Evolutionary conservation across 805 yeast species (phyloP).

Genomic region (Candida maltosa): DNA sequence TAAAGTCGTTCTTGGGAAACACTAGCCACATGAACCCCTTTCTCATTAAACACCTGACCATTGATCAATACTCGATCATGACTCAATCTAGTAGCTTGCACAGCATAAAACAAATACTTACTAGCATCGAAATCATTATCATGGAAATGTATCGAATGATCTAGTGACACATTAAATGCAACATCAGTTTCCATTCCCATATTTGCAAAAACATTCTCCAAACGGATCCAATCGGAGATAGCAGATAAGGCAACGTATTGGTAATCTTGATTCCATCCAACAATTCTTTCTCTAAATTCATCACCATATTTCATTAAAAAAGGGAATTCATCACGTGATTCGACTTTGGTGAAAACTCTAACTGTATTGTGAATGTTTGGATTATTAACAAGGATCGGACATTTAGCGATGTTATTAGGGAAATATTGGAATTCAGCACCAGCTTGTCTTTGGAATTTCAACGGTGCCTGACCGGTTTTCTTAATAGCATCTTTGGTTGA

Average conservation of each 20-base stretch:
- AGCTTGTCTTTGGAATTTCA: neutral
- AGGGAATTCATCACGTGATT: neutral
- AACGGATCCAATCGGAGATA: conserved; percentile 48
- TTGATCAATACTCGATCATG: conserved; percentile 53
- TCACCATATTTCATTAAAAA: conserved; percentile 3
- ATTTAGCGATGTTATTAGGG: neutral
- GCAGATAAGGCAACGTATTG: conserved; percentile 57
- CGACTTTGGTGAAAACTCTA: neutral
- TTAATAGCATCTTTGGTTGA: conserved; percentile 10
- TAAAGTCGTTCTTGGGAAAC: conserved; percentile 63
- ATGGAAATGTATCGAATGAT: conserved; percentile 67
- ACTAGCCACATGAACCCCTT: conserved; percentile 54
- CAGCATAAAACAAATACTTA: conserved; percentile 50
- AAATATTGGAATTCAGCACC: neutral
- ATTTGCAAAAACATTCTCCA: conserved; percentile 22
- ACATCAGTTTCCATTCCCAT: conserved; percentile 19
- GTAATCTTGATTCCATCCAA: conserved; percentile 12
- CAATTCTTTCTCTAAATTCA: conserved; percentile 6
- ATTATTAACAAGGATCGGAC: neutral
- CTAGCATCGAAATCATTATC: conserved; percentile 46
- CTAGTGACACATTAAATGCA: conserved; percentile 56
- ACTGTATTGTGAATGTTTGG: neutral
- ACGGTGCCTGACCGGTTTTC: neutral
- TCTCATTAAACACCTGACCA: conserved; percentile 51
- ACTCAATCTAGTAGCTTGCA: conserved; percentile 46